Evolutionary conservation across 2,329 filamentous ascomycete genomes (phyloP), one percentile per base, ranked within the genome.

Genomic region (Chaetomiaceae sp.): DNA sequence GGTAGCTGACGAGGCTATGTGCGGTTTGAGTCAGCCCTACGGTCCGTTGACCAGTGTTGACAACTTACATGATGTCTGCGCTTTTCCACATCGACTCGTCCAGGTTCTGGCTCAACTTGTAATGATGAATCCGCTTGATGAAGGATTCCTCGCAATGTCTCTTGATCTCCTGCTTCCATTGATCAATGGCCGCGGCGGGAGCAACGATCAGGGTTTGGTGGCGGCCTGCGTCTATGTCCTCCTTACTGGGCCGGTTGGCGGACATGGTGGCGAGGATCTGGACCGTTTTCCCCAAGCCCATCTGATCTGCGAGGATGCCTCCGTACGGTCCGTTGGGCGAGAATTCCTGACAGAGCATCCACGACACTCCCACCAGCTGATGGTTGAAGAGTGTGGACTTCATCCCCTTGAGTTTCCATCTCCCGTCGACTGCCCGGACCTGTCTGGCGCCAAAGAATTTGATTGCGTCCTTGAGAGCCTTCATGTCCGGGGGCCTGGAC

Each of bases 211-310:
- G 44, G 0, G 71, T 74, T 0, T 63, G 54, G 0, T 61, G 55
- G 66, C 71, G 75, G 62, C 68, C 77, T 0, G 61, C 54, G 0
- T 46, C 23, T 0, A 47, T 48, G 4, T 77, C 69, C 20, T 75
- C 70, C 0, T 68, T 59, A 2, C 15, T 46, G 0, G 72, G 76
- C 0, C 73, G 75, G 17, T 65, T 71, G 1, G 62, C 68, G 2
- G 66, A 56, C 57, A 71, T 70, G 38, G 64, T 66, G 3, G 68
- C 68, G 6, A 72, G 46, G 2, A 63, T 60, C 61, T 83, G 78
- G 4, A 83, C 73, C 0, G 84, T 87, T 65, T 87, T 87, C 0
- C 84, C 84, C 1, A 86, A 65, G 0, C 84, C 84, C 81, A 85
- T 85, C 27, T 77, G 77, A 61, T 87, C 83, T 0, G 77, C 80